These are phyloP conservation scores for Alternaria angustiovoidea DNA, from an alignment of 2,329 filamentous ascomycete genomes.

Conservation along the genomic window DNA sequence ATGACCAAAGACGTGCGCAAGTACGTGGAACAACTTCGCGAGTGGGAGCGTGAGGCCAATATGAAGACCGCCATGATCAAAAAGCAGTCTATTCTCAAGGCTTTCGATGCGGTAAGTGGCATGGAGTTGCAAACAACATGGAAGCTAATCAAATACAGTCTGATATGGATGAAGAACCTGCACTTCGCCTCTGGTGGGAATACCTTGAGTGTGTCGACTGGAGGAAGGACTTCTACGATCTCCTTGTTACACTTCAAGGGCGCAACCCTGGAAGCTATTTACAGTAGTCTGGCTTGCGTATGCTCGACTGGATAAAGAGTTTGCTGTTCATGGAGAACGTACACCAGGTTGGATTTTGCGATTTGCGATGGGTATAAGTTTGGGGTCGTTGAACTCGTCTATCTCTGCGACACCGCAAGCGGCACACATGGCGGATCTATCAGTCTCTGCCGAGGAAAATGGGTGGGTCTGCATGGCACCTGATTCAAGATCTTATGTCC, in stretches of 20 bases:
- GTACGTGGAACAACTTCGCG: slow-evolving; percentile 46
- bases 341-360: background rate
- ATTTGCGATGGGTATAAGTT: background rate
- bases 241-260: slow-evolving; percentile 44
- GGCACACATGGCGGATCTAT: background rate
- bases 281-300: background rate
- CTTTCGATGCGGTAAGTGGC: slow-evolving; percentile 49
- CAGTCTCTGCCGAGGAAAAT: background rate
- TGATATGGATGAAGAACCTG: slow-evolving; percentile 51
- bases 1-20: slow-evolving; percentile 43
- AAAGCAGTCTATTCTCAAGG: slow-evolving; percentile 49
- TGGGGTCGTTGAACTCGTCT: background rate
- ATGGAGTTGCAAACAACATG: background rate
- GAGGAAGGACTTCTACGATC: slow-evolving; percentile 53
- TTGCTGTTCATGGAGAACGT: background rate
- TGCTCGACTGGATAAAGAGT: background rate
- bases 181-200: slow-evolving; percentile 58
- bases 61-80: slow-evolving; percentile 49
- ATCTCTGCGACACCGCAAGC: background rate
- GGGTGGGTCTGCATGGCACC: background rate
- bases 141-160: slow-evolving; percentile 28
- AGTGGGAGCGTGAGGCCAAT: slow-evolving; percentile 52
- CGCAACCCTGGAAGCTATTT: slow-evolving; percentile 14
- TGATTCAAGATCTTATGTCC: background rate
- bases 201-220: slow-evolving; percentile 56